These are phyloP conservation scores for Suillus sp. DNA, from an alignment of 768 basidiomycete species.

Conservation along the genomic window DNA sequence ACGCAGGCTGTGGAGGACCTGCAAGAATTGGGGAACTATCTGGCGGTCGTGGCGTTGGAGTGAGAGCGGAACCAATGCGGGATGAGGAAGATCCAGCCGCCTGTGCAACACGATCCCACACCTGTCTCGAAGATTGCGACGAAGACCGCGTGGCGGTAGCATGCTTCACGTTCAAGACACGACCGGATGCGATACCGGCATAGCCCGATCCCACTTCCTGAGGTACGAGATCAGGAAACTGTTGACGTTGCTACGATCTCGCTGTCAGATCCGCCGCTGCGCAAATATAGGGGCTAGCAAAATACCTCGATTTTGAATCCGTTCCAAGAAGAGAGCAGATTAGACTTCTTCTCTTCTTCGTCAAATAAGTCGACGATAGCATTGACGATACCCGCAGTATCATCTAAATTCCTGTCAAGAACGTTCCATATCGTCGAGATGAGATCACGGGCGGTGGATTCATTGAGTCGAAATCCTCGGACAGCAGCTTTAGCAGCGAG, in stretches of 20 bases:
- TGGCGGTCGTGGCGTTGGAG: constrained; percentile 28
- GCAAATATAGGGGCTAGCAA: neutral
- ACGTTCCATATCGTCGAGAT: constrained; percentile 89
- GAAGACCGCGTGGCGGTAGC: constrained; percentile 62
- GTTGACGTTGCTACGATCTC: constrained; percentile 68
- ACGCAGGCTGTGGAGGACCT: constrained; percentile 20
- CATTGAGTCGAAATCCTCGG: constrained; percentile 74
- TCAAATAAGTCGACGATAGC: constrained; percentile 76
- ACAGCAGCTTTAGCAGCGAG: constrained; percentile 73
- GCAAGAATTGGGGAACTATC: constrained; percentile 36
- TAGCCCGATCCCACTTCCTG: constrained; percentile 63
- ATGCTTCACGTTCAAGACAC: constrained; percentile 83
- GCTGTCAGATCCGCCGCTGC: constrained; percentile 9
- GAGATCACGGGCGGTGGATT: constrained; percentile 81
- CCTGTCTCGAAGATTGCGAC: constrained; percentile 59
- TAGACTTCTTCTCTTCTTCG: constrained; percentile 81
- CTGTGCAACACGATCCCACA: constrained; percentile 87
- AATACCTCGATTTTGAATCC: constrained; percentile 80
- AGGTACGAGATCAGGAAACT: constrained; percentile 79
- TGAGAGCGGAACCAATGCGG: constrained; percentile 24
- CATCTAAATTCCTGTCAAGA: constrained; percentile 65
- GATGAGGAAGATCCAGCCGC: constrained; percentile 60
- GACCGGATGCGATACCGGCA: constrained; percentile 78
- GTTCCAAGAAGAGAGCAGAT: constrained; percentile 77
- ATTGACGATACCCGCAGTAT: constrained; percentile 73